Base-by-base conservation (phyloP, 2,329 filamentous ascomycete genomes). In the Cytospora piceicola region DNA sequence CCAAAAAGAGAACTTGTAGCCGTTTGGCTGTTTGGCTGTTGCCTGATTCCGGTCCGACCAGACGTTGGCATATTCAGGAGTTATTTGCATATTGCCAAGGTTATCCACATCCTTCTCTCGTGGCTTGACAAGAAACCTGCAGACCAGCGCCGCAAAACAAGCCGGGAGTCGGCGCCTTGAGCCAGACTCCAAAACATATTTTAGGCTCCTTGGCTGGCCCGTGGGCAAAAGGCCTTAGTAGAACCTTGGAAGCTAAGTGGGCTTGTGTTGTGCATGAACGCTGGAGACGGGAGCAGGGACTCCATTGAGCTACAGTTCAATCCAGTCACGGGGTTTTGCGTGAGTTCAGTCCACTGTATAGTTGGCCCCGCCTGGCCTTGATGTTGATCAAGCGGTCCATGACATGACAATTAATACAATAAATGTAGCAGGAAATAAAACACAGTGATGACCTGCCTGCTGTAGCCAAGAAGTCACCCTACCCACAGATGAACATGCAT, bases 191-290 rank as follows among this genome's bases (percentile, higher is more conserved):
- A 49, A n/a, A 49, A 49, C n/a, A 24, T 5, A 49, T 24, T 24
- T 49, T 22, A 24, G 46, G n/a, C 46, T 24, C 22, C 46, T 14
- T 20, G 46, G 46, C 46, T 24, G 46, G 46, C n/a, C 46, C 46
- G n/a, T 24, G 4, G n/a, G n/a, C 46, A 24, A 57, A 57, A 57
- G 54, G 61, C 51, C 24, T 42, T 57, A 56, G 46, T 53, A 49
- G 30, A 39, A 57, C 30, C 51, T 51, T 53, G 34, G 30, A 39
- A 57, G 39, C 51, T 51, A 63, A 24, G 55, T 46, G 39, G 53
- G 39, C 51, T 63, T 63, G n/a, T 36, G 34, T 51, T 39, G 29
- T 46, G 61, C 61, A 63, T 63, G 53, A 63, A 63, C 56, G 61
- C 61, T 63, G 53, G 30, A 63, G 53, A 24, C 53, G 53, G 46